These are phyloP conservation scores for Flaveria robusta DNA, from an alignment of 129 eudicot genomes.

Conservation along the genomic window DNA sequence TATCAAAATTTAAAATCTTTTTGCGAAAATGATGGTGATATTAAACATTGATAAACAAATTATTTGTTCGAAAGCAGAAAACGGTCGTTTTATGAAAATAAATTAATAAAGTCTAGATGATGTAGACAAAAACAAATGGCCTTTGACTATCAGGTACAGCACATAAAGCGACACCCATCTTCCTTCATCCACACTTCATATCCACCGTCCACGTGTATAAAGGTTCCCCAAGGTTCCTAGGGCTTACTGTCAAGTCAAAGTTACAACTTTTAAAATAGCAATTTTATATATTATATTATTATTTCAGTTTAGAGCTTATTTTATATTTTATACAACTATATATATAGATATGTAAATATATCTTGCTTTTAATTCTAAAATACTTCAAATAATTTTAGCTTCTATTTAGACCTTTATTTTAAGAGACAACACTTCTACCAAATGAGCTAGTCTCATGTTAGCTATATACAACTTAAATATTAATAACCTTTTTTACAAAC, in stretches of 20 bases:
- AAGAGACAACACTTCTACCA: too few species aligned
- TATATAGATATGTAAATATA: too few species aligned
- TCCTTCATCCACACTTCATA: conserved; percentile 14
- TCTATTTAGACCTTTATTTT: too few species aligned
- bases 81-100: conserved; percentile 16
- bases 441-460: too few species aligned
- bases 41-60: neutral
- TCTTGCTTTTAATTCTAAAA: too few species aligned
- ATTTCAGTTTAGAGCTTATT: neutral
- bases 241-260: conserved; percentile 34
- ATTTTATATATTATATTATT: neutral
- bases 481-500: too few species aligned
- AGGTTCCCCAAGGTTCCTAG: conserved; percentile 3
- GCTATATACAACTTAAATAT: too few species aligned
- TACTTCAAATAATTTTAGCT: too few species aligned
- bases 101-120: conserved; percentile 26
- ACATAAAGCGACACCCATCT: conserved; percentile 29
- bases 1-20: neutral
- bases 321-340: too few species aligned
- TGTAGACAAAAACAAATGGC: conserved; percentile 35
- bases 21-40: neutral
- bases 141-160: conserved; percentile 43
- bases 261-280: conserved; percentile 12
- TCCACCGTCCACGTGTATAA: conserved; percentile 37
- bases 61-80: neutral